Evolutionary conservation across 2,329 filamentous ascomycete genomes (phyloP).

Genomic region (Simplicillium sp.): DNA sequence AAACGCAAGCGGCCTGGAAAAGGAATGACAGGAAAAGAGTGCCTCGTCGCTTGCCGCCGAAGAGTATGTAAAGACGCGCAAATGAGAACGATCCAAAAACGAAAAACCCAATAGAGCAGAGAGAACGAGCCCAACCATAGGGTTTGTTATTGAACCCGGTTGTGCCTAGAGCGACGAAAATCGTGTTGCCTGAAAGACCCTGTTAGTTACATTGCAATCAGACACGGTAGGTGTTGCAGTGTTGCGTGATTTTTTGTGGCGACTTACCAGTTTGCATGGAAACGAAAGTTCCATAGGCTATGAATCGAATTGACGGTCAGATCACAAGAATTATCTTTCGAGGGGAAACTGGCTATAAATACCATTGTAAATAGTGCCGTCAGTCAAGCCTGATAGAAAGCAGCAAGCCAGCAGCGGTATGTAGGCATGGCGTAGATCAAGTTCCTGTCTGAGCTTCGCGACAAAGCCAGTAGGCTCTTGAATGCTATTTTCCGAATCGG

Average conservation of each 20-base stretch:
- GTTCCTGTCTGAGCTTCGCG: slow-evolving; percentile 7
- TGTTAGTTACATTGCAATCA: not conserved
- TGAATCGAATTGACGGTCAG: not conserved
- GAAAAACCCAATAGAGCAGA: slow-evolving; percentile 43
- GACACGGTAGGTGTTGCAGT: not conserved
- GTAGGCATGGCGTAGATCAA: slow-evolving; percentile 15
- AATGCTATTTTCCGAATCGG: slow-evolving; percentile 8
- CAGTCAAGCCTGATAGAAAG: slow-evolving; percentile 27
- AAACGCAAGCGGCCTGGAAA: slow-evolving; percentile 39
- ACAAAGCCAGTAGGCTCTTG: slow-evolving; percentile 5
- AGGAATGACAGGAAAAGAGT: slow-evolving; percentile 40
- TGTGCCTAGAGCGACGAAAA: slow-evolving; percentile 52
- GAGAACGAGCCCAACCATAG: slow-evolving; percentile 37
- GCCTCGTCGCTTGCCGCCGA: slow-evolving; percentile 25
- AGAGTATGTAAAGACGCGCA: slow-evolving; percentile 17
- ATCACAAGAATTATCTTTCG: not conserved
- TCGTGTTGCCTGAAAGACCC: slow-evolving; percentile 40
- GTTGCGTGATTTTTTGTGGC: not conserved
- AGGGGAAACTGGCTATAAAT: not conserved
- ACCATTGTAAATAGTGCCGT: slow-evolving; percentile 28
- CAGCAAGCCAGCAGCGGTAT: slow-evolving; percentile 28
- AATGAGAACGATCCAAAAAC: slow-evolving; percentile 41
- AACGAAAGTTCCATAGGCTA: slow-evolving; percentile 24
- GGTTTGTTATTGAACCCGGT: slow-evolving; percentile 38
- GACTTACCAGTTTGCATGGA: slow-evolving; percentile 26